Evolutionary conservation across 2,329 filamentous ascomycete genomes (phyloP).

Genomic region (Cryphonectria carpinicola): DNA sequence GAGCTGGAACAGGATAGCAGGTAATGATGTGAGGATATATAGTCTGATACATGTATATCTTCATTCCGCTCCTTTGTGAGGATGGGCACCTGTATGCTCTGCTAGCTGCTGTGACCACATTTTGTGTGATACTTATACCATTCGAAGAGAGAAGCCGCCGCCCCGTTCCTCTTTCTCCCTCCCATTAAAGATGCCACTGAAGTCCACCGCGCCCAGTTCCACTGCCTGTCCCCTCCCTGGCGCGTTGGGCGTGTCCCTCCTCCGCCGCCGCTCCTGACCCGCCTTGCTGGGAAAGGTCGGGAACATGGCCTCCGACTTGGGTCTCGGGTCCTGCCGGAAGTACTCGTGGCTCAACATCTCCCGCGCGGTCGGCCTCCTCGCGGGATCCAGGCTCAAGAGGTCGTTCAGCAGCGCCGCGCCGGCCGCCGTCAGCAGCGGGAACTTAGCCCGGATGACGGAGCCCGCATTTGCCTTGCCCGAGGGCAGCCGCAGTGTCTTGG

Average conservation of each 20-base stretch:
- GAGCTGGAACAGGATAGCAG: slow-evolving; percentile 16
- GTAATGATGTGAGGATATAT: slow-evolving; percentile 20
- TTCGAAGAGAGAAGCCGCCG: slow-evolving; percentile 67
- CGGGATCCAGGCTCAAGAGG: slow-evolving; percentile 77
- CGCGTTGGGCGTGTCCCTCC: slow-evolving; percentile 77
- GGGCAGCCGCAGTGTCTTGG: slow-evolving; percentile 75
- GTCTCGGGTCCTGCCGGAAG: slow-evolving; percentile 86
- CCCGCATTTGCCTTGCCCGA: slow-evolving; percentile 45
- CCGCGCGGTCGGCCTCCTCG: slow-evolving; percentile 68
- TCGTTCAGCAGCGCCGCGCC: slow-evolving; percentile 71
- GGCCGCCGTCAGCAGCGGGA: slow-evolving; percentile 78
- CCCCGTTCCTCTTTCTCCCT: slow-evolving; percentile 67
- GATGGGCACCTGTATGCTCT: background rate
- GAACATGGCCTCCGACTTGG: slow-evolving; percentile 90
- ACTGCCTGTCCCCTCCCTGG: slow-evolving; percentile 75
- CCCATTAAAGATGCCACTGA: slow-evolving; percentile 72
- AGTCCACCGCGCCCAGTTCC: slow-evolving; percentile 61
- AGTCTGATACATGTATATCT: slow-evolving; percentile 13
- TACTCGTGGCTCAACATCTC: slow-evolving; percentile 81
- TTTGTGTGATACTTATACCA: slow-evolving; percentile 47
- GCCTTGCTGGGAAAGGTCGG: slow-evolving; percentile 97
- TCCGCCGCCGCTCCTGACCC: slow-evolving; percentile 80
- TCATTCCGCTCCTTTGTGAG: background rate
- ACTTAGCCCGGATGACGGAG: slow-evolving; percentile 72
- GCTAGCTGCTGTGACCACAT: background rate